Evolutionary conservation across 345 rosid species (phyloP).

Genomic region (Limnanthes douglasii): DNA sequence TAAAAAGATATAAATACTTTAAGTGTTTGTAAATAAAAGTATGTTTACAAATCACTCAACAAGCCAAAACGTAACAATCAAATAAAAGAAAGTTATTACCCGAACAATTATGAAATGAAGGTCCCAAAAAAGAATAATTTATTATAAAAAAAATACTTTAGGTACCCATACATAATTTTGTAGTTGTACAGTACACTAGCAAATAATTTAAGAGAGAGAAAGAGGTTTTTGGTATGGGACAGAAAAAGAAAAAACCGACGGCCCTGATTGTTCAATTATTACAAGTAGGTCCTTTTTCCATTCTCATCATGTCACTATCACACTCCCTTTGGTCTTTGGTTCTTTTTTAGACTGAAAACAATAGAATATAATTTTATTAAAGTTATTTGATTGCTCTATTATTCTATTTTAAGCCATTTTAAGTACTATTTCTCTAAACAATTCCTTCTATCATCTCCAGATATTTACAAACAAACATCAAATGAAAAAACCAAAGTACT

Average conservation of each 20-base stretch:
- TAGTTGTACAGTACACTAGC: no score
- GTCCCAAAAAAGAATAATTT: constrained; percentile 6
- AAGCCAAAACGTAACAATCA: no score
- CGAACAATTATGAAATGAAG: no score
- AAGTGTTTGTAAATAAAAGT: no score
- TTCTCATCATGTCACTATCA: no score
- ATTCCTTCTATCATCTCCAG: not conserved
- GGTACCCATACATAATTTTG: no score
- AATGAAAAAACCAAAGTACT: not conserved
- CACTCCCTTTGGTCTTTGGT: not conserved
- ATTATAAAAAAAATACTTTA: constrained; percentile 7
- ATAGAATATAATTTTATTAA: not conserved
- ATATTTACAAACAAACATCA: not conserved
- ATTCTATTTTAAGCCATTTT: not conserved
- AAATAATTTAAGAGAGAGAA: not conserved
- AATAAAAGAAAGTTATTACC: no score
- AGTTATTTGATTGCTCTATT: not conserved
- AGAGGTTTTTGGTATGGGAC: not conserved
- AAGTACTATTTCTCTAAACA: no score
- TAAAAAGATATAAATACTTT: no score
- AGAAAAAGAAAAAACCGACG: constrained; percentile 11
- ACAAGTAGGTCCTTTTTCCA: no score
- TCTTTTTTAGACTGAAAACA: not conserved
- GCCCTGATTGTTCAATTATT: constrained; percentile 17
- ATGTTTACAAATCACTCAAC: no score